phyloP scores from a whole-genome alignment of 2,329 filamentous ascomycete species.

The Fusarium sp. region DNA sequence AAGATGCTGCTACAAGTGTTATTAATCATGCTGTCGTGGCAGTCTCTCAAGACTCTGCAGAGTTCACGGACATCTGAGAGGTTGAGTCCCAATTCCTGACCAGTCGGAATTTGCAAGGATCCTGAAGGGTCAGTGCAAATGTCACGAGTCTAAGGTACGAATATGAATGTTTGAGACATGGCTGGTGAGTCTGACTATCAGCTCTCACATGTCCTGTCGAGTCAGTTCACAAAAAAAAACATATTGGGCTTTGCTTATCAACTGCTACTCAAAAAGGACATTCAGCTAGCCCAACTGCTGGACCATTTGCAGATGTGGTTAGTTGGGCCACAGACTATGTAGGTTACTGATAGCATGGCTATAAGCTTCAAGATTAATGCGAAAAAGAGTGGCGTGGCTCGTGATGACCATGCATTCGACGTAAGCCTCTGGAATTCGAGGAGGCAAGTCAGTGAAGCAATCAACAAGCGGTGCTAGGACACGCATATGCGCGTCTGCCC shows the following conservation, averaged over 20 bases:
- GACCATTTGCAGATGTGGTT: neutral
- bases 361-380: neutral
- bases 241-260: constrained; percentile 4
- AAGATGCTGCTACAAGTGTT: neutral
- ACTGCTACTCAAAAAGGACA: neutral
- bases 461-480: constrained; percentile 23
- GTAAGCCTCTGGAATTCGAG: constrained; percentile 32
- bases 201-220: constrained; percentile 11
- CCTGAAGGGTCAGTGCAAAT: constrained; percentile 24
- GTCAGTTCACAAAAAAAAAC: constrained; percentile 2
- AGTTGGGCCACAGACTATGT: neutral
- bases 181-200: constrained; percentile 15
- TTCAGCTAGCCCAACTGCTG: neutral
- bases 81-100: constrained; percentile 19
- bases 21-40: constrained; percentile 29
- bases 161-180: constrained; percentile 31
- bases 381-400: constrained; percentile 23
- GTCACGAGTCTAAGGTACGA: constrained; percentile 6
- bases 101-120: constrained; percentile 30
- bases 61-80: constrained; percentile 16
- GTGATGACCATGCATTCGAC: constrained; percentile 22
- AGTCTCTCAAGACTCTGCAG: constrained; percentile 15
- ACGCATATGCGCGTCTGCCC: constrained; percentile 10
- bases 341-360: neutral
- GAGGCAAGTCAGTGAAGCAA: constrained; percentile 24